Conservation (phyloP, 345 rosid genomes). For the Trapa bicornis region DNA sequence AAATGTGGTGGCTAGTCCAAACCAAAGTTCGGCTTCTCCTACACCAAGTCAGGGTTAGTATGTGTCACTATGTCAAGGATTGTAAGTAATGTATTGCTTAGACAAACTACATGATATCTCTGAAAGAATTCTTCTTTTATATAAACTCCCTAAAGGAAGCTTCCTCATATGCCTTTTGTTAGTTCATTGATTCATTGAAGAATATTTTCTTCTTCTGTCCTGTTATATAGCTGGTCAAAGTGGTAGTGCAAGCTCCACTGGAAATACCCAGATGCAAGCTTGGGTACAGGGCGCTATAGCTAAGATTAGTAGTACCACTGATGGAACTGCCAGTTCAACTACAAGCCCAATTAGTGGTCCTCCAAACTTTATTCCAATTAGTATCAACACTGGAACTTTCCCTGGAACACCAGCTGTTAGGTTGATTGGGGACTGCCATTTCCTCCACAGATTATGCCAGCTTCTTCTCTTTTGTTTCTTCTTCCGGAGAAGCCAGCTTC, state of each 20-base stretch:
- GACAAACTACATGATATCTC: background rate
- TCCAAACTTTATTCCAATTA: constrained; percentile 82
- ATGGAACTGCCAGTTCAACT: constrained; percentile 54
- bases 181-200: background rate
- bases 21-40: constrained; percentile 71
- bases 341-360: constrained; percentile 74
- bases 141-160: background rate
- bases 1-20: constrained; percentile 70
- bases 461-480: constrained; percentile 86
- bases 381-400: constrained; percentile 97
- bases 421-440: constrained; percentile 98
- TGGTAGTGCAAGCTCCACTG: constrained; percentile 66
- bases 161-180: background rate
- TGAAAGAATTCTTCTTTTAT: background rate
- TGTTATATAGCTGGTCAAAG: constrained; percentile 49
- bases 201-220: constrained; percentile 2
- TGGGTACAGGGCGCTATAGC: constrained; percentile 99
- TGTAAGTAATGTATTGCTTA: background rate
- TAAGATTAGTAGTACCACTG: constrained; percentile 78
- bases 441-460: constrained; percentile 95
- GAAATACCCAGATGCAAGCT: constrained; percentile 95
- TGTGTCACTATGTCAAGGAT: constrained; percentile 5
- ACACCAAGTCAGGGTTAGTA: constrained; percentile 68
- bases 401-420: constrained; percentile 99
- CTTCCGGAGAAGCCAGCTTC: constrained; percentile 59